These are phyloP conservation scores for Solanum hybrid DNA, from an alignment of 305 asterid genomes.

Conservation along the genomic window DNA sequence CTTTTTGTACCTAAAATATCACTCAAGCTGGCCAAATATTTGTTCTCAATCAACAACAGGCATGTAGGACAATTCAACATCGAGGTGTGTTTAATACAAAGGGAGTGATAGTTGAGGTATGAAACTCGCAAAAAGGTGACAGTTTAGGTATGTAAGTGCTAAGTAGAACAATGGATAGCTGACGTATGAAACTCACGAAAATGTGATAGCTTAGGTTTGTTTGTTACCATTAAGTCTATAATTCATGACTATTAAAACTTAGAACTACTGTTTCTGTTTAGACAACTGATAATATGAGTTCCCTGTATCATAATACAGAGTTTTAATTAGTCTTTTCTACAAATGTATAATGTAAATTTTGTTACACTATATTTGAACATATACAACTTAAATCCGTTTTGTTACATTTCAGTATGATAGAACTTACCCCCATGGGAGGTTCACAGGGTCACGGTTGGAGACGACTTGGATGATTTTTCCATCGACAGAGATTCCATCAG, in stretches of 20 bases:
- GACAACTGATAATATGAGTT: not conserved
- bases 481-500: slow-evolving; percentile 59
- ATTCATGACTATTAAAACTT: not conserved
- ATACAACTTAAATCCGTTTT: not conserved
- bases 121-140: not conserved
- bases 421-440: slow-evolving; percentile 76
- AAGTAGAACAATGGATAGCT: not conserved
- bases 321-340: not conserved
- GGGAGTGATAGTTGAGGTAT: not conserved
- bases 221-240: not conserved
- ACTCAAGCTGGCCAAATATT: not conserved
- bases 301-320: not conserved
- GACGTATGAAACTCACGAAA: not conserved
- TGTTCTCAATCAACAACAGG: not conserved
- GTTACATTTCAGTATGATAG: not conserved
- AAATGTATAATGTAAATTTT: not conserved
- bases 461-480: slow-evolving; percentile 74
- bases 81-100: not conserved
- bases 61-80: fast-evolving
- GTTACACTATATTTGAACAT: not conserved
- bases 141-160: not conserved
- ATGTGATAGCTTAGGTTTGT: not conserved
- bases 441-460: slow-evolving; percentile 62
- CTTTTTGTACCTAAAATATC: not conserved
- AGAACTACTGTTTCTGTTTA: not conserved